Evolutionary conservation across 129 eudicot genomes (phyloP), one percentile per base, ranked within the genome.

Genomic region (Solidago caesia): DNA sequence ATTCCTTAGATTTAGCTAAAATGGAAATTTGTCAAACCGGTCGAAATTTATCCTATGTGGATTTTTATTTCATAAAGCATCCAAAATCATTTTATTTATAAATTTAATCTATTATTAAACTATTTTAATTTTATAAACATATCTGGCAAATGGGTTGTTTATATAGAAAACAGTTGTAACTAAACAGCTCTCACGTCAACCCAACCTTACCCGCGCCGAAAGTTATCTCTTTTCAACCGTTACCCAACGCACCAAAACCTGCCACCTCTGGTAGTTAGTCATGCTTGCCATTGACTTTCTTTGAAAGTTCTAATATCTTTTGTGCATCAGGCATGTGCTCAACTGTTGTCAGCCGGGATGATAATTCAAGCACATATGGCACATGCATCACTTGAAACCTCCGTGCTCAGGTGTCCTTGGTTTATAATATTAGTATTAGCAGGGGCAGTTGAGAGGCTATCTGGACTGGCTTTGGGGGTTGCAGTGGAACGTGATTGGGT

Each of bases 401-500:
- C 96, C 53, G 83, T 88, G 53, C 97, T 93, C 71, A 81, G 81
- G 77, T 89, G 88, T 26, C 97, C 98, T 79, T 94, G 98, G 97
- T 94, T 94, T 88, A 76, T 85, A 71, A 73, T 88, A 64, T 88
- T 91, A 74, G 97, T 91, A 41, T 73, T 94, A 82, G 98, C 96
- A 39, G 87, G 95, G 43, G 96, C 97, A 44, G 83, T 91, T 72
- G 98, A 94, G 82, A 89, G 97, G 82, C 84, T 94, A 66, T 86
- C 87, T 68, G 98, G 98, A 65, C 74, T 94, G 70, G 97, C 97
- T 81, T 81, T 94, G 68, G 98, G 98, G 29, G 97, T 94, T 79
- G 98, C 97, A 15, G 79, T 87, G 70, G 98, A 94, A 84, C 98
- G 98, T 72, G 98, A 94, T 79, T 94, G 98, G 98, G 91, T 94